Evolutionary conservation across 2,329 filamentous ascomycete genomes (phyloP), one percentile per base, ranked within the genome.

Genomic region (Hymenoscyphus fraxineus): DNA sequence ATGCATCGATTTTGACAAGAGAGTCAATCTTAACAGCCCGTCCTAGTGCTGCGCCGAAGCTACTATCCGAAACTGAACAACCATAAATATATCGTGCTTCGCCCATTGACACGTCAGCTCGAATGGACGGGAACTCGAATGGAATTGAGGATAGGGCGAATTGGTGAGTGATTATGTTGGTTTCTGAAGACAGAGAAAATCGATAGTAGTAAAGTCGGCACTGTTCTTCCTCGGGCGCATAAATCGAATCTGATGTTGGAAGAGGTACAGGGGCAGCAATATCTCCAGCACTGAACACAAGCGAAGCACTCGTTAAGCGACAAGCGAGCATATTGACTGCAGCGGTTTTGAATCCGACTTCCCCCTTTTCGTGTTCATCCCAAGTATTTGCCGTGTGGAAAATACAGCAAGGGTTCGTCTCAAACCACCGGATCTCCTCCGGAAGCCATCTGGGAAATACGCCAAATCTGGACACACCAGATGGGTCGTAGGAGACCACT

Each of bases 381-480:
- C 88, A 92, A 1, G 85, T 84, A 68, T 90, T 91, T 0, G 87
- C 88, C 0, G 88, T 89, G 70, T 91, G 89, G 66, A 91, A 90
- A 56, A 91, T 88, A 69, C 87, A 86, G 70, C 87, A 91, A 6
- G 86, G 80, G 12, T 83, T 82, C 0, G 88, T 90, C 74, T 88
- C 83, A 66, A 88, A 91, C 88, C 88, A 91, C 10, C 81, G 80
- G 2, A 89, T 80, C 0, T 78, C 76, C 1, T 82, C 73, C 0
- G 88, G 87, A 13, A 80, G 72, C 62, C 84, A 82, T 3, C 88
- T 81, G 12, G 88, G 87, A 66, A 91, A 91, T 1, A 91, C 79
- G 0, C 88, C 88, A 67, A 90, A 90, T 3, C 88, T 82, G 0
- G 88, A 85, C 1, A 77, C 78, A 12, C 81, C 82, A 1, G 79